These are phyloP conservation scores for Limonium bicolor DNA, from an alignment of 148 eudicot genomes.

Conservation along the genomic window DNA sequence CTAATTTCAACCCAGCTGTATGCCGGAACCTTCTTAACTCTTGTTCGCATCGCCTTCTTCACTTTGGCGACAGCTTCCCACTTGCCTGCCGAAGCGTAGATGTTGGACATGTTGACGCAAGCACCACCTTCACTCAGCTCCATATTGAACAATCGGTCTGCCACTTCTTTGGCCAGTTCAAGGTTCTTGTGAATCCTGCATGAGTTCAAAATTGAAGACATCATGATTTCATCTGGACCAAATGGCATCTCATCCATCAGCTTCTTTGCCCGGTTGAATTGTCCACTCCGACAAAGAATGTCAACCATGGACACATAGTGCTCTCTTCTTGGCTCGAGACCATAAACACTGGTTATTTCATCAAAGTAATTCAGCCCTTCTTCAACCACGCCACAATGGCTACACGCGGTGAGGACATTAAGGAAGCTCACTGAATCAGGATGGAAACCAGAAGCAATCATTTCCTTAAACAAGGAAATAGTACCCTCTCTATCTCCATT, in stretches of 20 bases:
- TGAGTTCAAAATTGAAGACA: constrained; percentile 58
- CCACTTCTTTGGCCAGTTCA: constrained; percentile 46
- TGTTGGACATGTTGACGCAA: constrained; percentile 64
- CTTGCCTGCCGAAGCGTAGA: constrained; percentile 55
- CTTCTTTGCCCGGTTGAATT: constrained; percentile 41
- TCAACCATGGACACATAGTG: constrained; percentile 62
- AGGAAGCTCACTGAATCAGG: constrained; percentile 69
- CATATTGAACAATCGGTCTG: constrained; percentile 42
- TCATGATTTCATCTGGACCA: constrained; percentile 53
- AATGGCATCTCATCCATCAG: constrained; percentile 52
- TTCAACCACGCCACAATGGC: constrained; percentile 61
- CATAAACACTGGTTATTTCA: constrained; percentile 29
- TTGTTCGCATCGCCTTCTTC: constrained; percentile 52
- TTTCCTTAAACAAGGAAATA: constrained; percentile 27
- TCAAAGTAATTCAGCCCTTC: constrained; percentile 40
- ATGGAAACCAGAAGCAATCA: constrained; percentile 36
- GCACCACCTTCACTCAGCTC: constrained; percentile 44
- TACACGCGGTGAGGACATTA: constrained; percentile 51
- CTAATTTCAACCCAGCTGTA: constrained; percentile 67
- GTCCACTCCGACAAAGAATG: constrained; percentile 48
- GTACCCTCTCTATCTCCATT: constrained; percentile 68
- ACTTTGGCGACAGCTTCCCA: constrained; percentile 59
- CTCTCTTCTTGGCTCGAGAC: constrained; percentile 35
- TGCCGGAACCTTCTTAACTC: constrained; percentile 50
- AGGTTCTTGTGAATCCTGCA: constrained; percentile 61